Evolutionary conservation across 495 filamentous ascomycete genomes (phyloP).

Genomic region (Xylaria castorea): DNA sequence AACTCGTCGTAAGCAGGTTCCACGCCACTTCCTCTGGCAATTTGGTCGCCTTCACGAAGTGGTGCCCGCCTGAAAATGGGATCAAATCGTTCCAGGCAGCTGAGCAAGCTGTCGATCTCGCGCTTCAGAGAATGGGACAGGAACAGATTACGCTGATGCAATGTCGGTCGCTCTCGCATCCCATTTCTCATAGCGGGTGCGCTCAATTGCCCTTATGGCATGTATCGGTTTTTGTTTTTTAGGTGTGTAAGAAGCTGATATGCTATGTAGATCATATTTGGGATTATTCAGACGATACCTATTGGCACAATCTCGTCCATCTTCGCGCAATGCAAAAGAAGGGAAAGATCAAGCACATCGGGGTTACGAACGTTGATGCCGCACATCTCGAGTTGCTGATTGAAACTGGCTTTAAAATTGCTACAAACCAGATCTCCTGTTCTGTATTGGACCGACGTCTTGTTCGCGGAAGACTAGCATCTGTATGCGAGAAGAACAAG

Average conservation of each 20-base stretch:
- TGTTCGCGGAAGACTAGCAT: constrained; percentile 38
- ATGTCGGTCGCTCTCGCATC: constrained; percentile 24
- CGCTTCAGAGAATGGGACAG: constrained; percentile 27
- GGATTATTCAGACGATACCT: constrained; percentile 39
- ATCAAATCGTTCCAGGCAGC: constrained; percentile 25
- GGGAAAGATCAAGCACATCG: constrained; percentile 38
- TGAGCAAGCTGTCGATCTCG: constrained; percentile 27
- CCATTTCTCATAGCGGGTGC: background rate
- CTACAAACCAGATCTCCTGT: constrained; percentile 47
- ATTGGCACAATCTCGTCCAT: constrained; percentile 42
- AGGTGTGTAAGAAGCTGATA: background rate
- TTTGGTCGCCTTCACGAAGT: constrained; percentile 46
- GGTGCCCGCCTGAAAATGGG: constrained; percentile 44
- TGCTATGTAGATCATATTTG: constrained; percentile 27
- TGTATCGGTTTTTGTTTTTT: background rate
- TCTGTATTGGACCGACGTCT: constrained; percentile 46
- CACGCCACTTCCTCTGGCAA: constrained; percentile 32
- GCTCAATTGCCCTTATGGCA: background rate
- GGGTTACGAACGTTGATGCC: constrained; percentile 50
- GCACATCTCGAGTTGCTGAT: constrained; percentile 43
- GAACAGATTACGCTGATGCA: constrained; percentile 28
- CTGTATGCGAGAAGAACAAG: constrained; percentile 39
- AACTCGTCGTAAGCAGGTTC: constrained; percentile 40
- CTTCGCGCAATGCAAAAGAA: constrained; percentile 40
- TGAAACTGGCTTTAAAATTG: constrained; percentile 41